These are phyloP conservation scores for Hyphopichia fennica DNA, from an alignment of 1,139 yeast genomes.

Conservation along the genomic window DNA sequence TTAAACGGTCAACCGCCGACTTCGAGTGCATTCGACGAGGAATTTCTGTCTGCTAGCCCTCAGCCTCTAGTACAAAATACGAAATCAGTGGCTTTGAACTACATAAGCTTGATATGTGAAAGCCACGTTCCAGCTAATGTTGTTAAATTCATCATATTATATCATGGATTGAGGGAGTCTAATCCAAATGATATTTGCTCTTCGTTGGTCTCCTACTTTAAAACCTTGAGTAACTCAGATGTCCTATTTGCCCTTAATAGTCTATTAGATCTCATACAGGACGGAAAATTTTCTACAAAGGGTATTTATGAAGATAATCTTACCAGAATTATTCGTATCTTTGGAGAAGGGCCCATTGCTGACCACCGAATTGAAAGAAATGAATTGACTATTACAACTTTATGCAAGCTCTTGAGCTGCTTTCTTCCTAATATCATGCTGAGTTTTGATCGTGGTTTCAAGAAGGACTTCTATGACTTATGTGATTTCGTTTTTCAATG, in stretches of 20 bases:
- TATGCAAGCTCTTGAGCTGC: slow-evolving; percentile 23
- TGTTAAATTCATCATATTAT: not conserved
- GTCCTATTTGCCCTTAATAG: slow-evolving; percentile 1
- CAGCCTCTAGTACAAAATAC: no score
- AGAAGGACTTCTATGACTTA: slow-evolving; percentile 37
- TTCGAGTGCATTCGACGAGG: not conserved
- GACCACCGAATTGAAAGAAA: slow-evolving; percentile 30
- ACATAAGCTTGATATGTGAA: not conserved
- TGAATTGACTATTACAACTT: slow-evolving; percentile 30
- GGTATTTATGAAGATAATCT: slow-evolving; percentile 2
- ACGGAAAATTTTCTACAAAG: not conserved
- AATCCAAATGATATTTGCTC: not conserved
- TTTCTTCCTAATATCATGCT: slow-evolving; percentile 13
- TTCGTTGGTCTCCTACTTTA: not conserved
- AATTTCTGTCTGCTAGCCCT: not conserved
- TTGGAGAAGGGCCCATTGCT: slow-evolving; percentile 33
- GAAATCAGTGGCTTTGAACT: not conserved
- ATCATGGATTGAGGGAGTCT: not conserved
- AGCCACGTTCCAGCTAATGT: not conserved
- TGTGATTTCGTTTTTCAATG: slow-evolving; percentile 32
- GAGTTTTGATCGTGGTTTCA: slow-evolving; percentile 15
- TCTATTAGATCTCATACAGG: not conserved
- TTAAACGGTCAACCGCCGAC: no score
- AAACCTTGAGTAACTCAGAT: not conserved
- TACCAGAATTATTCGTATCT: slow-evolving; percentile 19